Evolutionary conservation across 2,329 filamentous ascomycete genomes (phyloP), one percentile per base, ranked within the genome.

Genomic region (Hypoxylon sp.): DNA sequence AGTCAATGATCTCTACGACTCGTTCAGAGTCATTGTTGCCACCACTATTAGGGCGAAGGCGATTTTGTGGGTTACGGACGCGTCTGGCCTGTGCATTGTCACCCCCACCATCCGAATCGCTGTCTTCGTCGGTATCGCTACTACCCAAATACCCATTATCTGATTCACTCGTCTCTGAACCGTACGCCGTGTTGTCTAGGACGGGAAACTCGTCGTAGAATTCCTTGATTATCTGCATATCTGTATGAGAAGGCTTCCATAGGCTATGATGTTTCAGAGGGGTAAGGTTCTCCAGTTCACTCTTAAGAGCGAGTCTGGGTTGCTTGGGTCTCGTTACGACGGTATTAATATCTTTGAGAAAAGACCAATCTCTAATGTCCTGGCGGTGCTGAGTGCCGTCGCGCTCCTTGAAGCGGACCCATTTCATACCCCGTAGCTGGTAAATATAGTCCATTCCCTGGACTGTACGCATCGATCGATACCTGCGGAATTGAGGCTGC

Each of bases 401-500:
- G 2, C 79, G 76, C 61, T 86, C 83, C 62, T 80, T 82, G 57
- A 86, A 81, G 0, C 78, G 75, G 0, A 85, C 63, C n/a, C 73
- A 74, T 0, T 74, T 63, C 48, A 87, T 68, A 0, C 84, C 85
- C 0, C 85, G 81, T 3, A 87, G 80, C 24, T 79, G 74, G 11
- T 79, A 73, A 2, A 87, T 44, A 26, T 81, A 83, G 44, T 86
- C 83, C 0, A 83, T 67, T 0, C 85, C 85, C 26, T 85, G 84
- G 0, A 85, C 19, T 0, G 73, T 80, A 0, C 82, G 75, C 8
- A 87, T 72, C 0, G 76, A 72, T 2, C 85, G 77, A 1, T 63
- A 70, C 5, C 63, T 68, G 0, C 84, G 77, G 10, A 65, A 79
- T 53, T 86, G 84, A 0, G 83, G 81, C 42, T 86, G 84, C 0